phyloP scores from a whole-genome alignment of 2,329 filamentous ascomycete genomes.

The Penicillium brevicompactum region DNA sequence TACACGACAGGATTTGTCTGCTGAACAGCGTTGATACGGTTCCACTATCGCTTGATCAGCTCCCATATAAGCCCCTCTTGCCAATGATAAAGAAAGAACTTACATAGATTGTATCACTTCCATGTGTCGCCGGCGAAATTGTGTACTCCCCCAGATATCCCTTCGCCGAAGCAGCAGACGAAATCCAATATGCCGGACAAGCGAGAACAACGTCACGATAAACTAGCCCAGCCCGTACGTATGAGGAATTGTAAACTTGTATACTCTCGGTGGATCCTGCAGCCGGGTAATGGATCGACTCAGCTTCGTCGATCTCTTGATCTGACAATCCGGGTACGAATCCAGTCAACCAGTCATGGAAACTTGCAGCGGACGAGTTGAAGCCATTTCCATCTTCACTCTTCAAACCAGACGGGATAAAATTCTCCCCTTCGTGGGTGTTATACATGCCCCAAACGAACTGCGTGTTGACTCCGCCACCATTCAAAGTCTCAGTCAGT shows the following conservation, averaged over 20 bases:
- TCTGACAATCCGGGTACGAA: conserved; percentile 55
- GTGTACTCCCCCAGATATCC: conserved; percentile 63
- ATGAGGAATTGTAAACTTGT: conserved; percentile 52
- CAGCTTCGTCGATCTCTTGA: conserved; percentile 43
- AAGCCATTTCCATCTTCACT: conserved; percentile 45
- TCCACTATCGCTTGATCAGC: conserved; percentile 50
- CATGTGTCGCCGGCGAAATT: conserved; percentile 61
- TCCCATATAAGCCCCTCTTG: not conserved
- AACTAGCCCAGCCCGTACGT: conserved; percentile 57
- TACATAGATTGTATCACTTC: conserved; percentile 59
- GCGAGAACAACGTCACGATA: conserved; percentile 62
- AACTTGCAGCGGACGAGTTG: conserved; percentile 54
- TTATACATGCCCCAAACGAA: conserved; percentile 61
- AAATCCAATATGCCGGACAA: conserved; percentile 63
- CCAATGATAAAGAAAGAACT: conserved; percentile 19
- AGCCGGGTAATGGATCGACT: conserved; percentile 51
- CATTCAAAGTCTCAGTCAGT: conserved; percentile 49
- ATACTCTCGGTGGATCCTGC: conserved; percentile 53
- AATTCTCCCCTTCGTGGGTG: conserved; percentile 64
- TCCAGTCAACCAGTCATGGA: conserved; percentile 56
- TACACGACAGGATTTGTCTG: conserved; percentile 57
- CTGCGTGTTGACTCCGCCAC: conserved; percentile 47
- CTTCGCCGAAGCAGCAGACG: conserved; percentile 45
- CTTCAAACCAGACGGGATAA: conserved; percentile 56
- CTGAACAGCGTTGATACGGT: conserved; percentile 57